Evolutionary conservation across 306 rosid genomes (phyloP).

Genomic region (Ormosia emarginata): DNA sequence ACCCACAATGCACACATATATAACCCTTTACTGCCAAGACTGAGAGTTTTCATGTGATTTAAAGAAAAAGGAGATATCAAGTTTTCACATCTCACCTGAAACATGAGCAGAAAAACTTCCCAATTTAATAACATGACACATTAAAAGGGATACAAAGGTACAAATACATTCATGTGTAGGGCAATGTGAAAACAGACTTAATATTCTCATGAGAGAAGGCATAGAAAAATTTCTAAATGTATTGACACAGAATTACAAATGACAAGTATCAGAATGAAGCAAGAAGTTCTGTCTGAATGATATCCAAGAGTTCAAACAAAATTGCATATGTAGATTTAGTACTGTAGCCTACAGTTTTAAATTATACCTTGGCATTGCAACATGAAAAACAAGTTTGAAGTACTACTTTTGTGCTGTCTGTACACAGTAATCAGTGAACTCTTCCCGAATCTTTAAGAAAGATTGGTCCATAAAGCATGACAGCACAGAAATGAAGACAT

Average conservation of each 20-base stretch:
- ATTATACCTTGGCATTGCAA: neutral
- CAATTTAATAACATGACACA: neutral
- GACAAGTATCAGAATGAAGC: slow-evolving; percentile 3
- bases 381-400: neutral
- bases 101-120: neutral
- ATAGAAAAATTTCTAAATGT: neutral
- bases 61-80: neutral
- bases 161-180: neutral
- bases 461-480: neutral
- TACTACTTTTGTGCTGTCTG: neutral
- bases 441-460: neutral
- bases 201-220: neutral
- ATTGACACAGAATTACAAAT: slow-evolving; percentile 3
- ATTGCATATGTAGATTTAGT: neutral
- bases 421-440: neutral
- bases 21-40: neutral
- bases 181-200: neutral
- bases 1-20: neutral
- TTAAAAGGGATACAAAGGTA: neutral
- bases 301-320: neutral
- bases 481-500: neutral
- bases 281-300: neutral
- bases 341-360: neutral
- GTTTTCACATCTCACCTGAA: neutral
- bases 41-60: neutral